Evolutionary conservation across 1,284 basidiomycete genomes (phyloP), one percentile per base, ranked within the genome.

Genomic region (Peniophora sp.): DNA sequence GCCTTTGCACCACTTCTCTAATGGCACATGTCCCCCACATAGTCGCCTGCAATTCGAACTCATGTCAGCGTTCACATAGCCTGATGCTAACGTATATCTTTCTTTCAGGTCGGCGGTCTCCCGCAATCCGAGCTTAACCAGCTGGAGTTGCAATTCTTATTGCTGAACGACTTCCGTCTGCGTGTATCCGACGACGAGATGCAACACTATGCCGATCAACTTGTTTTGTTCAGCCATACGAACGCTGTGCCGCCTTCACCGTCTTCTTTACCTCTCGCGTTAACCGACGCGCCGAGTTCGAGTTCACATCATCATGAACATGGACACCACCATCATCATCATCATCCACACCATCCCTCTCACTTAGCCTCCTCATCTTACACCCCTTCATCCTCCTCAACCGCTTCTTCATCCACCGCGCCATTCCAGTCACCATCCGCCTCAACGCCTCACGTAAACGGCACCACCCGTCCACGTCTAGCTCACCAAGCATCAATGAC

Each of bases 91-190:
- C 27, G 27, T 32, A 12, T 32, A 32, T 48, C 5, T 39, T 51
- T 46, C 23, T 23, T 35, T 3, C 57, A 93, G 91, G 92, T 96
- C 56, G 96, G 96, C 50, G 96, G 96, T 22, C 78, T 99, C 1
- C 96, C 96, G 0, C 85, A 95, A 51, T 77, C 88, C 49, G 96
- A 99, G 68, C 81, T 99, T 45, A 98, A 99, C 65, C 92, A 96
- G 64, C 84, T 99, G 50, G 96, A 99, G 65, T 81, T 99, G 6
- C 96, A 98, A 59, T 99, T 99, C 65, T 74, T 99, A 3, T 83
- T 98, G 9, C 78, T 99, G 9, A 99, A 98, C 69, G 92, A 98
- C 70, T 99, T 99, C 63, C 77, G 83, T 9, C 76, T 99, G 47
- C 87, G 89, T 61, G 92, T 99, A 57, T 85, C 89, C 2, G 74